These are phyloP conservation scores for Fusarium cicatricum DNA, from an alignment of 2,329 filamentous ascomycete genomes.

Conservation along the genomic window DNA sequence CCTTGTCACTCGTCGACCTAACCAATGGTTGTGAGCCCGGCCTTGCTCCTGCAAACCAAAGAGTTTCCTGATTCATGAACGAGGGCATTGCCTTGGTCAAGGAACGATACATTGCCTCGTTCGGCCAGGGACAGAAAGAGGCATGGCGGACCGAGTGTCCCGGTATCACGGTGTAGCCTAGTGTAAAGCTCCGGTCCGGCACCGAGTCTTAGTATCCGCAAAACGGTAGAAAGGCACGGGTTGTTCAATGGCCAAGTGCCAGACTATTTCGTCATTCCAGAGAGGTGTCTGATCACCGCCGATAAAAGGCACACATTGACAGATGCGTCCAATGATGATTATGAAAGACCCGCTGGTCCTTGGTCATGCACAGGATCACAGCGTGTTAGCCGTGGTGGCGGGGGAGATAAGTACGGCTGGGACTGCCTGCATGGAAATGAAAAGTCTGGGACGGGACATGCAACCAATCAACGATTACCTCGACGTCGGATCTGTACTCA, in stretches of 20 bases:
- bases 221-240: neutral
- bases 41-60: too few species aligned
- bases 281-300: conserved; percentile 14
- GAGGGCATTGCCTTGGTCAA: conserved; percentile 6
- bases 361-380: conserved; percentile 11
- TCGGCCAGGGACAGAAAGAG: conserved; percentile 4
- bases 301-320: conserved; percentile 14
- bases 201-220: neutral
- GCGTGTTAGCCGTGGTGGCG: conserved; percentile 25
- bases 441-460: conserved; percentile 13
- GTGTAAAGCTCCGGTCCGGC: conserved; percentile 14
- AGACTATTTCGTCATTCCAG: conserved; percentile 13
- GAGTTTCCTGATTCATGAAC: conserved; percentile 14
- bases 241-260: neutral
- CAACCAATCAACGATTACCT: conserved; percentile 17
- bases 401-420: conserved; percentile 22
- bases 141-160: conserved; percentile 1
- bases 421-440: conserved; percentile 17
- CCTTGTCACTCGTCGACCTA: neutral
- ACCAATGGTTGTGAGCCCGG: too few species aligned
- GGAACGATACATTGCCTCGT: conserved; percentile 5
- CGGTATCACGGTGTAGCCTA: conserved; percentile 8
- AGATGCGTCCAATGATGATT: conserved; percentile 12
- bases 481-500: conserved; percentile 7
- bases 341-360: conserved; percentile 9